Conservation (phyloP, 148 eudicot species). For the Fallopia convolvulus region DNA sequence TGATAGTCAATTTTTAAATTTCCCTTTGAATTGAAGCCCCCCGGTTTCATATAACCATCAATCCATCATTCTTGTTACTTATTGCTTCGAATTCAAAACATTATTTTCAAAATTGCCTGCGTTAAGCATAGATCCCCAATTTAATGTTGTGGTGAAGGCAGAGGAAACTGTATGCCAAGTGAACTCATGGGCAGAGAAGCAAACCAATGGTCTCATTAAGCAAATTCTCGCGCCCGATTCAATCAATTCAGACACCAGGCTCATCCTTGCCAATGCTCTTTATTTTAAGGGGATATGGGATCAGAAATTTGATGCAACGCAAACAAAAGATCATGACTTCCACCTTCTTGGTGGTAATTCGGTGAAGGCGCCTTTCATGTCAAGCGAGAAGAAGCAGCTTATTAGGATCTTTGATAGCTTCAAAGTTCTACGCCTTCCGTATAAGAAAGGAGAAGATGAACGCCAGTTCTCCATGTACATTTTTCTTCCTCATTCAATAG, state of each 20-base stretch:
- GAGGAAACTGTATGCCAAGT: constrained; percentile 52
- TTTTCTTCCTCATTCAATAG: constrained; percentile 64
- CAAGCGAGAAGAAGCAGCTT: constrained; percentile 58
- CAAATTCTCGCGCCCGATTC: constrained; percentile 72
- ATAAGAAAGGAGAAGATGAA: constrained; percentile 62
- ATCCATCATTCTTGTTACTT: too few species aligned
- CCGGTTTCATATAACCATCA: too few species aligned
- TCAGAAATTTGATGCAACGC: constrained; percentile 52
- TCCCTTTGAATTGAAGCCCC: too few species aligned
- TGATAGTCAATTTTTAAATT: too few species aligned
- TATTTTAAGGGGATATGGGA: constrained; percentile 84
- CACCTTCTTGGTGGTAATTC: constrained; percentile 56
- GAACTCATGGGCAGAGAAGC: constrained; percentile 70
- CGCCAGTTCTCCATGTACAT: constrained; percentile 74
- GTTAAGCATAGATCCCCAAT: too few species aligned
- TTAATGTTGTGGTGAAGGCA: constrained; percentile 31
- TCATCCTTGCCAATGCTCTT: constrained; percentile 68
- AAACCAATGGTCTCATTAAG: constrained; percentile 73
- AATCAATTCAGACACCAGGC: constrained; percentile 50
- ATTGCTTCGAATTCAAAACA: too few species aligned
- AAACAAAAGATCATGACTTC: constrained; percentile 52
- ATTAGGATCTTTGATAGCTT: constrained; percentile 45
- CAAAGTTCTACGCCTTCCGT: constrained; percentile 61
- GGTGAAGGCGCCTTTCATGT: constrained; percentile 72
- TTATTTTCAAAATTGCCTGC: too few species aligned